phyloP scores from a whole-genome alignment of 306 rosid species.

The Rubus parviflorus region DNA sequence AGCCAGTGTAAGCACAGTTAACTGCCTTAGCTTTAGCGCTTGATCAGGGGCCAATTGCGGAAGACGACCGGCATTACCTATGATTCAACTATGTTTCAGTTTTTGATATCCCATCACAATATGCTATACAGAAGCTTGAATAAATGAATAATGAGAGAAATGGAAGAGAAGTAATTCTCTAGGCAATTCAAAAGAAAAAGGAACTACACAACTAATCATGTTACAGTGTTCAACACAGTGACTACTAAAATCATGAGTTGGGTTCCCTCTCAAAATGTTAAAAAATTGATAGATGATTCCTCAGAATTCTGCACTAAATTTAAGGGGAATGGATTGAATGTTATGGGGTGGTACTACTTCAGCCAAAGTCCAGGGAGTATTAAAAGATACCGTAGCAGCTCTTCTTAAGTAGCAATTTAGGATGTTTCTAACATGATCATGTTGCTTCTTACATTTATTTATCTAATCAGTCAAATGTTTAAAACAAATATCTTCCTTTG shows the following conservation, averaged over 20 bases:
- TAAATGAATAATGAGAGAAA: neutral
- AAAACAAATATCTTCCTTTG: too few relatives aligned
- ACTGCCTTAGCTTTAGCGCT: constrained; percentile 85
- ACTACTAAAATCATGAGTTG: neutral
- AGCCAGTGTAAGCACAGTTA: constrained; percentile 96
- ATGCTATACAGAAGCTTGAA: neutral
- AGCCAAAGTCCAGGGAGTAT: neutral
- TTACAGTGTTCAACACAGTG: neutral
- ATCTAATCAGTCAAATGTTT: too few relatives aligned
- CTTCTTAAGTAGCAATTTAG: too few relatives aligned
- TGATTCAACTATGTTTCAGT: constrained; percentile 14
- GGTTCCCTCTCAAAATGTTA: neutral
- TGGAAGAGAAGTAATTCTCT: neutral
- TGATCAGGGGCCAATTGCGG: constrained; percentile 76
- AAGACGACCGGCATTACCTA: constrained; percentile 62
- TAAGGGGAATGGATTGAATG: neutral
- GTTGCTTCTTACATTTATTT: too few relatives aligned
- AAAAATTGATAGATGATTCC: neutral
- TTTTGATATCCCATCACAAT: constrained; percentile 9
- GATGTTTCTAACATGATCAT: too few relatives aligned
- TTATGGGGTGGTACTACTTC: neutral
- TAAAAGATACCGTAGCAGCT: too few relatives aligned
- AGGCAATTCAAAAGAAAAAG: neutral
- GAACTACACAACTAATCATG: neutral
- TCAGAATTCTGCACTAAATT: too few relatives aligned